These are phyloP conservation scores for Aegilops longissima DNA, from an alignment of 176 grass and related monocot species.

Conservation along the genomic window DNA sequence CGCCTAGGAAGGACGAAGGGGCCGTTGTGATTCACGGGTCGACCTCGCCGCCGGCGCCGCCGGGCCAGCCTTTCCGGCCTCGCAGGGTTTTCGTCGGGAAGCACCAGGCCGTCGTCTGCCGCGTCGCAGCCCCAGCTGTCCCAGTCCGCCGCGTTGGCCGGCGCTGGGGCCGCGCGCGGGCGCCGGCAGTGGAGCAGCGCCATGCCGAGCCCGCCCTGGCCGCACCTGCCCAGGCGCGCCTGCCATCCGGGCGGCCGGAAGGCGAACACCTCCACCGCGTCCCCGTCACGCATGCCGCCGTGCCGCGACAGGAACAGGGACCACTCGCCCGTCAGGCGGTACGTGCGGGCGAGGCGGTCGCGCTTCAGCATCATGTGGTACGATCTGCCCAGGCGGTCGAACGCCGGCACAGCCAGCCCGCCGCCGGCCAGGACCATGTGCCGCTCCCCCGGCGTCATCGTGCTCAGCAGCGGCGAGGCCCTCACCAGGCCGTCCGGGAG, in stretches of 20 bases:
- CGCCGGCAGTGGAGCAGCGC: slow-evolving; percentile 10
- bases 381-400: slow-evolving; percentile 24
- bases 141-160: not conserved
- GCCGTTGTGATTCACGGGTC: not conserved
- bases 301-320: slow-evolving; percentile 33
- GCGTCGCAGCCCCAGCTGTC: slow-evolving; percentile 14
- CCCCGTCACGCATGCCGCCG: slow-evolving; percentile 22
- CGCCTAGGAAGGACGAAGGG: not conserved
- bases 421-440: not conserved
- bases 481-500: slow-evolving; percentile 32
- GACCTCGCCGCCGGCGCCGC: not conserved
- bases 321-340: slow-evolving; percentile 27
- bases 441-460: slow-evolving; percentile 36
- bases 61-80: not conserved
- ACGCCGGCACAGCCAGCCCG: slow-evolving; percentile 24
- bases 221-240: slow-evolving; percentile 14
- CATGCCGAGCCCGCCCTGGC: slow-evolving; percentile 29
- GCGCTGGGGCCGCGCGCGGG: not conserved
- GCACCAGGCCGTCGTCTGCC: slow-evolving; percentile 15
- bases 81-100: not conserved
- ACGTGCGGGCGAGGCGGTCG: slow-evolving; percentile 9
- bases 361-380: slow-evolving; percentile 47
- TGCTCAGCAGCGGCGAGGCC: slow-evolving; percentile 30
- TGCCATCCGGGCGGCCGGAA: slow-evolving; percentile 40
- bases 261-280: slow-evolving; percentile 37